phyloP scores from a whole-genome alignment of 1,139 yeast species.

The Petasospora rhodanensis region DNA sequence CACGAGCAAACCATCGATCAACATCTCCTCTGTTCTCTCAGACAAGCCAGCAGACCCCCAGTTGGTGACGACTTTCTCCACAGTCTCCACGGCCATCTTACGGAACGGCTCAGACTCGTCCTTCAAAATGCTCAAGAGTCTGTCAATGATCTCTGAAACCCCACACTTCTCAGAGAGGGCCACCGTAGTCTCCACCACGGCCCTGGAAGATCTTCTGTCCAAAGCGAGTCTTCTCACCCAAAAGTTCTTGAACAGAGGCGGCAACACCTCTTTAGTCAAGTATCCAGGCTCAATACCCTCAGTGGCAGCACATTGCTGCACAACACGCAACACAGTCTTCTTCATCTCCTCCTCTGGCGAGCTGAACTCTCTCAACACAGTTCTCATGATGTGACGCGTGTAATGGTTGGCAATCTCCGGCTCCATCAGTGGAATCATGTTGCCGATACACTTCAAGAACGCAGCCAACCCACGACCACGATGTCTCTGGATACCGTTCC shows the following conservation, averaged over 20 bases:
- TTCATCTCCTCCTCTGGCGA: slow-evolving; percentile 92
- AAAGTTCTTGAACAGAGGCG: slow-evolving; percentile 63
- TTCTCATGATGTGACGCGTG: slow-evolving; percentile 64
- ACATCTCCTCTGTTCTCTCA: slow-evolving; percentile 56
- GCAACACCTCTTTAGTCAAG: slow-evolving; percentile 47
- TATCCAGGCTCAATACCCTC: slow-evolving; percentile 46
- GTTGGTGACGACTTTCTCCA: slow-evolving; percentile 42
- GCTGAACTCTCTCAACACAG: slow-evolving; percentile 66
- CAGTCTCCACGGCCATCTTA: slow-evolving; percentile 72
- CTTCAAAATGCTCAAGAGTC: slow-evolving; percentile 55
- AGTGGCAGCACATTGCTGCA: slow-evolving; percentile 53
- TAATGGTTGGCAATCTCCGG: slow-evolving; percentile 78
- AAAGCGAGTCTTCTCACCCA: slow-evolving; percentile 75
- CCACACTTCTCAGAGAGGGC: slow-evolving; percentile 68
- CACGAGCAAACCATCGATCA: slow-evolving; percentile 78
- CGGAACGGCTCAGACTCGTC: slow-evolving; percentile 83
- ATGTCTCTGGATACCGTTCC: slow-evolving; percentile 75
- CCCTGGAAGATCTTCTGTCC: slow-evolving; percentile 47
- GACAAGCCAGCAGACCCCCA: slow-evolving; percentile 49
- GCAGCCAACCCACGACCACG: slow-evolving; percentile 78
- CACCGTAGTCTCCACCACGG: slow-evolving; percentile 73
- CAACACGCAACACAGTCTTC: slow-evolving; percentile 58
- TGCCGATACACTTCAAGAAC: slow-evolving; percentile 74
- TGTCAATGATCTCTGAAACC: slow-evolving; percentile 53
- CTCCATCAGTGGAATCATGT: slow-evolving; percentile 80